Base-by-base conservation (phyloP, 108 stramenopile genomes). In the Fragilariopsis cylindrus region DNA sequence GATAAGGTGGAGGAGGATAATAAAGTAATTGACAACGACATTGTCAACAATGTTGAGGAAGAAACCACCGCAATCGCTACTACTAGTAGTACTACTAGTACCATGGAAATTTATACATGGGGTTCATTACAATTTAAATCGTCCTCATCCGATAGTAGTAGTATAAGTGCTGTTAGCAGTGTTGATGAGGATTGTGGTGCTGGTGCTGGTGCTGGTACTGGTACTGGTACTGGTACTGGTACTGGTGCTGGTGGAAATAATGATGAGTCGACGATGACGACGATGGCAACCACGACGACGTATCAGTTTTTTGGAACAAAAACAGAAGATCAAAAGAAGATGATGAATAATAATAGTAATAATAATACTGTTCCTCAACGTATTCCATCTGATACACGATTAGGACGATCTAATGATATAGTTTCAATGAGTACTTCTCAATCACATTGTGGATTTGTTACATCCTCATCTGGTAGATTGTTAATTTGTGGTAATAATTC, bases 401-500 rank as follows among this genome's bases (percentile, higher is more conserved):
- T 91, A 48, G 82, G 81, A 57, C 84, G 85, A 7, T 74, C 87
- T 19, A 30, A 30, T 30, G 71, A 71, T 48, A 69, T 87, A 3
- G 52, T 82, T 39, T 79, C 80, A 5, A 71, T 90, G 49, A 76
- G 80, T 7, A 74, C 74, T 4, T 81, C 82, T 15, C 74, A 71
- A 46, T 75, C 71, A 68, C 88, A 90, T 76, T 70, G 82, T 4
- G 91, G 82, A 1, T 84, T 76, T 70, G 86, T 79, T 0, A 90
- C 91, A 18, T 68, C 78, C 3, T 30, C 30, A 30, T 71, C 78
- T 16, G 91, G 91, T 4, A 50, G 71, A 9, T 46, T 89, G 4
- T 84, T 81, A 13, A 73, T 80, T 8, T 89, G 82, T 16, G 91
- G 91, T 18, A 76, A 73, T 42, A 92, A 92, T 75, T 21, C 77